Evolutionary conservation across 106 monocot species (phyloP).

Genomic region (Dioscorea alata): DNA sequence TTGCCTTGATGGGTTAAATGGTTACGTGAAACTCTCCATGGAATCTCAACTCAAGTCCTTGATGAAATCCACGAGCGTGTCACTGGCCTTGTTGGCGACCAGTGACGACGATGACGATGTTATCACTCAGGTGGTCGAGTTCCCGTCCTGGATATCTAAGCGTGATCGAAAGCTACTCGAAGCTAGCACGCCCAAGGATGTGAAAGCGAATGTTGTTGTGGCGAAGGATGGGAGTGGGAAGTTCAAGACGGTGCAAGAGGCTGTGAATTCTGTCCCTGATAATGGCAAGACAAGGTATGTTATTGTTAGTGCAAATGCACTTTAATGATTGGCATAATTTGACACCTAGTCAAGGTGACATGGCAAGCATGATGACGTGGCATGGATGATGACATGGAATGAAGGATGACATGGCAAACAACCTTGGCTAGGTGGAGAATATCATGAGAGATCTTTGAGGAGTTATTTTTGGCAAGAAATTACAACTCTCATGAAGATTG

Average conservation of each 20-base stretch:
- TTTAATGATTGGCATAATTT: no score
- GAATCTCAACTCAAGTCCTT: constrained; percentile 7
- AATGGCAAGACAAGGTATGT: constrained; percentile 2
- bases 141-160: constrained; percentile 22
- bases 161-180: constrained; percentile 20
- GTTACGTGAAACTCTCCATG: not conserved
- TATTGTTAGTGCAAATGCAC: no score
- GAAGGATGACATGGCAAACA: no score
- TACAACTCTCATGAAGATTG: no score
- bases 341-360: no score
- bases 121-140: not conserved
- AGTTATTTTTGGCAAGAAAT: no score
- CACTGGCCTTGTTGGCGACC: constrained; percentile 30
- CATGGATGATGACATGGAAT: no score
- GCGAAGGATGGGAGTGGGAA: constrained; percentile 24
- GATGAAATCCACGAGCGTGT: constrained; percentile 13
- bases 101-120: not conserved
- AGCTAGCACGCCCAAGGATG: not conserved
- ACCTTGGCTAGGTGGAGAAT: no score
- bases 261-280: constrained; percentile 17
- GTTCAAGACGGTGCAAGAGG: constrained; percentile 24
- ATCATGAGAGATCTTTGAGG: no score
- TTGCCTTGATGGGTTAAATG: constrained; percentile 34
- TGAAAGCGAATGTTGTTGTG: constrained; percentile 18
- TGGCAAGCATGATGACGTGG: no score